Evolutionary conservation across 345 rosid genomes (phyloP).

Genomic region (Cardamine resedifolia): DNA sequence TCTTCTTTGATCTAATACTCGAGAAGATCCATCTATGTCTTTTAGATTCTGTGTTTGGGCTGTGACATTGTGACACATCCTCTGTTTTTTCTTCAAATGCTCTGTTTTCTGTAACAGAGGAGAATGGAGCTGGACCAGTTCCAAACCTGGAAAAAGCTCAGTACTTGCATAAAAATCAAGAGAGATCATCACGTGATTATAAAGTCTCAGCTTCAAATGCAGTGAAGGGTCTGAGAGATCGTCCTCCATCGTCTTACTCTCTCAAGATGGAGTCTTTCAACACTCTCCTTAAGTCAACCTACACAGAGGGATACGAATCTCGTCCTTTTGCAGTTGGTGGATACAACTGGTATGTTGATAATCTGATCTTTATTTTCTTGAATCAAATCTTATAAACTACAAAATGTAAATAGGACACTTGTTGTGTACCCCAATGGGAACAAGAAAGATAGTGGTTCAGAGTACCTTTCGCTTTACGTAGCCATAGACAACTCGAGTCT

Average conservation of each 20-base stretch:
- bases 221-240: neutral
- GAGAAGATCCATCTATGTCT: neutral
- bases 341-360: conserved; percentile 28
- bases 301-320: neutral
- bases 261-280: conserved; percentile 11
- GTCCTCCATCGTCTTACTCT: conserved; percentile 13
- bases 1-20: neutral
- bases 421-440: conserved; percentile 31
- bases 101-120: no score
- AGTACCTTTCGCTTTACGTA: conserved; percentile 32
- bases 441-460: conserved; percentile 18
- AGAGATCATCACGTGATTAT: neutral
- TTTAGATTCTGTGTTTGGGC: no score
- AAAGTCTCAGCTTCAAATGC: neutral
- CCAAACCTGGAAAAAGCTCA: no score
- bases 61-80: neutral
- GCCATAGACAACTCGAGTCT: conserved; percentile 20
- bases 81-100: no score
- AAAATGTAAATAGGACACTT: conserved; percentile 9
- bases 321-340: conserved; percentile 19
- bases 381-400: neutral
- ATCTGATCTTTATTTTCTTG: neutral
- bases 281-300: neutral
- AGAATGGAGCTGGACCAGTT: no score
- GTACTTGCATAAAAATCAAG: neutral